phyloP scores from a whole-genome alignment of 2,329 filamentous ascomycete species.

The Fusarium denticulatum region DNA sequence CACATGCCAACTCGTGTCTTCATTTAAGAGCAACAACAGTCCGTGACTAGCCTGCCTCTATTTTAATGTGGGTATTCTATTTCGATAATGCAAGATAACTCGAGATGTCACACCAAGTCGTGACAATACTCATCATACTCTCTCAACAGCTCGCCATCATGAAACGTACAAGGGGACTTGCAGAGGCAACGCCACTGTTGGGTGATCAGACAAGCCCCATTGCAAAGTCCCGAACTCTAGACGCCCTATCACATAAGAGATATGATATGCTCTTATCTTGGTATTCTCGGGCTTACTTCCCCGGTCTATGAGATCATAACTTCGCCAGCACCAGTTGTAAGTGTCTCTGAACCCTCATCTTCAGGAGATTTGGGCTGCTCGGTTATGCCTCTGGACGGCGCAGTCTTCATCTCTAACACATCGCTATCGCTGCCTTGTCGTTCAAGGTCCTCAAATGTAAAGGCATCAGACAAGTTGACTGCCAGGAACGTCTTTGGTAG shows the following conservation, averaged over 20 bases:
- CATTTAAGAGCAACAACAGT: background rate
- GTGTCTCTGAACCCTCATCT: slow-evolving; percentile 10
- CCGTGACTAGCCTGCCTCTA: background rate
- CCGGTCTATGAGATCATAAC: slow-evolving; percentile 37
- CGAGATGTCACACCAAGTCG: background rate
- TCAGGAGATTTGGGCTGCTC: slow-evolving; percentile 18
- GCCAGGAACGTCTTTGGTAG: slow-evolving; percentile 73
- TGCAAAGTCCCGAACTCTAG: background rate
- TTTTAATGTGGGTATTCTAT: background rate
- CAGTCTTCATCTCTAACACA: slow-evolving; percentile 58
- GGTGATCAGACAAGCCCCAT: background rate
- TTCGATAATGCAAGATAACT: background rate
- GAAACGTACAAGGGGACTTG: background rate
- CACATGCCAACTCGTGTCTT: slow-evolving; percentile 13
- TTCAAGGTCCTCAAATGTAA: slow-evolving; percentile 67
- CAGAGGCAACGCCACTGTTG: background rate
- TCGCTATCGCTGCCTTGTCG: slow-evolving; percentile 60
- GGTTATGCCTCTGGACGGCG: slow-evolving; percentile 45
- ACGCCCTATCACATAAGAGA: slow-evolving; percentile 10
- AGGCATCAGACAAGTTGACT: slow-evolving; percentile 71
- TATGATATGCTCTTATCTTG: slow-evolving; percentile 12
- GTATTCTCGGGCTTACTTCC: slow-evolving; percentile 4
- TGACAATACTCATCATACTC: background rate
- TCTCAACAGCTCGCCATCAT: background rate
- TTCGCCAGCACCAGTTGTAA: slow-evolving; percentile 37